A percentile compares a stretch with the other conserved stretches of the same genome.
Evolutionary conservation across 2,329 filamentous ascomycete genomes (phyloP).

Genomic region (Dryadomyces quercivorus): DNA sequence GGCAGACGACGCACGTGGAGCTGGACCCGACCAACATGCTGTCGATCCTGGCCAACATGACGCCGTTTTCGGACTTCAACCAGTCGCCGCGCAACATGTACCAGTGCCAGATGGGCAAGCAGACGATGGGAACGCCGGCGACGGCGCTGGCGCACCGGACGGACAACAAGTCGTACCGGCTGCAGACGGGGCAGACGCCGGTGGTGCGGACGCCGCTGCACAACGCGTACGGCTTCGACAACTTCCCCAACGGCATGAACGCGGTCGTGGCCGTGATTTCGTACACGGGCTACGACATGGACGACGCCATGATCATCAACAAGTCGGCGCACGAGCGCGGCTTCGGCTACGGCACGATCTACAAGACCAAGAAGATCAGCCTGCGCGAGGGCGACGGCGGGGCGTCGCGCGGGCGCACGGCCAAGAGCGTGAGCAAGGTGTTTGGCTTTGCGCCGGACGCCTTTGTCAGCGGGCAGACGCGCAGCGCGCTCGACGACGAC

Average conservation of each 20-base stretch:
- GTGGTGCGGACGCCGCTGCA: constrained; percentile 85
- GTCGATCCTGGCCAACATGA: constrained; percentile 96
- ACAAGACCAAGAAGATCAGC: constrained; percentile 90
- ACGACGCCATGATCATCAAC: constrained; percentile 99
- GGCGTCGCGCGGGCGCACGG: constrained; percentile 45
- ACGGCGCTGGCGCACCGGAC: constrained; percentile 76
- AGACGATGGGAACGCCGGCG: constrained; percentile 95
- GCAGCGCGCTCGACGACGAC: constrained; percentile 69
- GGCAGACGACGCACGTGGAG: constrained; percentile 86
- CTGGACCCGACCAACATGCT: constrained; percentile 92
- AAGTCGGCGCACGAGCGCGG: constrained; percentile 93
- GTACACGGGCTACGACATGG: constrained; percentile 99
- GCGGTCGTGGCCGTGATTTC: constrained; percentile 95
- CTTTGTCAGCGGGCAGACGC: constrained; percentile 57
- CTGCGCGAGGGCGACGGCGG: constrained; percentile 59
- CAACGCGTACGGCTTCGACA: constrained; percentile 93
- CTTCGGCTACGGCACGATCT: constrained; percentile 91
- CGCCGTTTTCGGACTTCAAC: constrained; percentile 97
- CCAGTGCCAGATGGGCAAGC: constrained; percentile 98
- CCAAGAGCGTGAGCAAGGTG: constrained; percentile 62
- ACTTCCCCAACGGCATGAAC: constrained; percentile 95
- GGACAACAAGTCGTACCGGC: constrained; percentile 91
- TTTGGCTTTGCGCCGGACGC: constrained; percentile 83
- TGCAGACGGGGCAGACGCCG: constrained; percentile 93
- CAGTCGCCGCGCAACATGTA: constrained; percentile 99